Evolutionary conservation across 2,329 filamentous ascomycete species (phyloP).

Genomic region (Stylonectria norvegica): DNA sequence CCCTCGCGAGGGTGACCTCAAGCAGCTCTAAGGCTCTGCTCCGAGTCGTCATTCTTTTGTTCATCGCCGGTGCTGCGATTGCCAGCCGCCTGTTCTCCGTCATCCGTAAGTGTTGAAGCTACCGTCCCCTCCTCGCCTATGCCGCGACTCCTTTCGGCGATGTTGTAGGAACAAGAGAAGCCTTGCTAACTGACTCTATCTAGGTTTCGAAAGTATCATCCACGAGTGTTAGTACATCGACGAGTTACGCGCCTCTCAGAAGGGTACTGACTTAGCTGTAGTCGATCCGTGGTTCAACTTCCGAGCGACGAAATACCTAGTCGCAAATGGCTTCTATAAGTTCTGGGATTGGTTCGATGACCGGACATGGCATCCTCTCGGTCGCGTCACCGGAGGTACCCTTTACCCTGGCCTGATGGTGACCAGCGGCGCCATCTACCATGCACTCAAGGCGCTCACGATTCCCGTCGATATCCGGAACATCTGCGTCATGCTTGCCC

Average conservation of each 20-base stretch:
- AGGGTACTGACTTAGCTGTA: conserved; percentile 41
- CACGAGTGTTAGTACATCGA: conserved; percentile 80
- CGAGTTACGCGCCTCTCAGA: conserved; percentile 8
- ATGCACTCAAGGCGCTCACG: conserved; percentile 81
- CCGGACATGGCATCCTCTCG: conserved; percentile 98
- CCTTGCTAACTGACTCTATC: conserved; percentile 30
- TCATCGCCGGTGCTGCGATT: conserved; percentile 89
- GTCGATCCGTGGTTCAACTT: conserved; percentile 99
- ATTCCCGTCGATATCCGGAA: conserved; percentile 98
- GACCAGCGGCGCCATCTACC: conserved; percentile 95
- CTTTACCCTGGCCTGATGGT: conserved; percentile 99
- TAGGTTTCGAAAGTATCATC: conserved; percentile 97
- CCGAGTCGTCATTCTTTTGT: conserved; percentile 81
- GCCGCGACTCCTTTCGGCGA: background rate
- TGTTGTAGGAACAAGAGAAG: background rate
- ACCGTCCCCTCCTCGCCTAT: background rate
- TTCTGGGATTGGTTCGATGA: conserved; percentile 99
- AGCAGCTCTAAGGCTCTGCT: conserved; percentile 81
- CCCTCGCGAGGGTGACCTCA: conserved; percentile 73
- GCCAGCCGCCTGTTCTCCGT: conserved; percentile 96
- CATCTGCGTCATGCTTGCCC: conserved; percentile 94
- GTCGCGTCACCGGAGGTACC: conserved; percentile 97
- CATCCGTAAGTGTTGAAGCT: conserved; percentile 67
- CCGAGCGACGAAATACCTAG: conserved; percentile 94
- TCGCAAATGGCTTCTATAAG: conserved; percentile 94